Base-by-base conservation (phyloP, 495 filamentous ascomycete genomes). In the Penicillium subrubescens region DNA sequence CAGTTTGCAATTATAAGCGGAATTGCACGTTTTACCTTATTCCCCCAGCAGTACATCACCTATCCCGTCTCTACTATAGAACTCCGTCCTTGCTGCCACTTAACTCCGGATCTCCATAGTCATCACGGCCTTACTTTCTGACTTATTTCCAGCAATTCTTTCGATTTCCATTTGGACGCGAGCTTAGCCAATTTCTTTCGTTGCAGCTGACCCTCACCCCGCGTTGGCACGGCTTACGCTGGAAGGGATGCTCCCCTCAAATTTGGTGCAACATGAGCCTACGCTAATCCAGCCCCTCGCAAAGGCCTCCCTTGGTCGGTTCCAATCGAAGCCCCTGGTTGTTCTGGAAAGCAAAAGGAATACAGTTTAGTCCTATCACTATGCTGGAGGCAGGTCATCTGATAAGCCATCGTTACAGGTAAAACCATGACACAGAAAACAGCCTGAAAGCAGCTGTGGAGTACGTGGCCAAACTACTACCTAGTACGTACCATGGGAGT, bases 361-460 rank as follows among this genome's bases (percentile, higher is more conserved):
- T 62, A 65, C 31, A 33, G 8, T 64, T 58, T 64, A 53, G 33
- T 57, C 27, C 60, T 37, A 19, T 21, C 31, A 29, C 53, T 15
- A 19, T 41, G 8, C 17, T 33, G 17, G 31, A 53, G 17, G 31
- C 31, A 56, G 48, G 56, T 64, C 62, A 64, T 58, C 62, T 64
- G 62, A 64, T 64, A 61, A 53, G 51, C 46, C 51, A 55, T 55
- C 35, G 27, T 31, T 52, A 52, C 48, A 29, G 48, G 48, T 52
- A 52, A 27, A 52, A 31, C 48, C 5, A n/a, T 52, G 48, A 31
- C 27, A 52, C 25, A n/a, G 21, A 53, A 59, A 59, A 59, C 62
- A 59, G 44, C 56, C 62, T 64, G 56, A 64, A 64, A 59, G 34
- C 46, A 59, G 17, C 15, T 54, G 62, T 64, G 56, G 56, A 59